A percentile compares a stretch with the other conserved stretches of the same genome.
Evolutionary conservation across 148 eudicot species (phyloP).

Genomic region (Agrostemma githago): DNA sequence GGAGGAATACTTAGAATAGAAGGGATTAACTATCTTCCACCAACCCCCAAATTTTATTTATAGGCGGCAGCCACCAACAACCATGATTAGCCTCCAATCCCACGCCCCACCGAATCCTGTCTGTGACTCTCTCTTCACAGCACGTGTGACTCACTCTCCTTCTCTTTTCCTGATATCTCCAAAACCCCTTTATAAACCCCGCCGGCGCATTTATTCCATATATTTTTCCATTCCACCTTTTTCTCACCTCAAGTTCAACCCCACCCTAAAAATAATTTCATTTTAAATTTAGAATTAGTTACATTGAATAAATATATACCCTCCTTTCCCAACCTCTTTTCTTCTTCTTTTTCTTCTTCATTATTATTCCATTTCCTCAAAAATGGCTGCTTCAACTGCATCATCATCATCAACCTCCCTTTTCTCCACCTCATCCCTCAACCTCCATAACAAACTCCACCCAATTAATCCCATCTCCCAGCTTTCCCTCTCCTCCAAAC

Average conservation of each 20-base stretch:
- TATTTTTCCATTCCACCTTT: background rate
- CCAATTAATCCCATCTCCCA: slow-evolving; percentile 19
- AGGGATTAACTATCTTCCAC: too few species aligned
- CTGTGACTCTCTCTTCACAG: background rate
- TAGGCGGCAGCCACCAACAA: too few species aligned
- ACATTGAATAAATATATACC: too few species aligned
- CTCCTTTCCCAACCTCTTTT: background rate
- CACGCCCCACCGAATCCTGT: background rate
- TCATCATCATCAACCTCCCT: slow-evolving; percentile 18
- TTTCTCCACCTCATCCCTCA: slow-evolving; percentile 14
- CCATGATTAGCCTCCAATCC: background rate
- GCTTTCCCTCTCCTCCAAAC: slow-evolving; percentile 37
- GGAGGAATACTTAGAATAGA: too few species aligned
- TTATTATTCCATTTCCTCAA: background rate
- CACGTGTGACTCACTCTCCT: slow-evolving; percentile 18
- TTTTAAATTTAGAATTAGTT: too few species aligned
- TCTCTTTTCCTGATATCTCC: background rate
- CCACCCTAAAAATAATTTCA: too few species aligned
- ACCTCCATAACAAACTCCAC: slow-evolving; percentile 1
- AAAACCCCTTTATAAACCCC: slow-evolving; percentile 18
- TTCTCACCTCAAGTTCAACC: slow-evolving; percentile 2
- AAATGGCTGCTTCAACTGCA: slow-evolving; percentile 40
- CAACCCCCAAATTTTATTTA: too few species aligned
- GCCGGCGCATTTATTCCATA: slow-evolving; percentile 3
- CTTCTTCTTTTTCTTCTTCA: background rate